These are phyloP conservation scores for Otatea glauca DNA, from an alignment of 176 grass and related monocot species.

Conservation along the genomic window DNA sequence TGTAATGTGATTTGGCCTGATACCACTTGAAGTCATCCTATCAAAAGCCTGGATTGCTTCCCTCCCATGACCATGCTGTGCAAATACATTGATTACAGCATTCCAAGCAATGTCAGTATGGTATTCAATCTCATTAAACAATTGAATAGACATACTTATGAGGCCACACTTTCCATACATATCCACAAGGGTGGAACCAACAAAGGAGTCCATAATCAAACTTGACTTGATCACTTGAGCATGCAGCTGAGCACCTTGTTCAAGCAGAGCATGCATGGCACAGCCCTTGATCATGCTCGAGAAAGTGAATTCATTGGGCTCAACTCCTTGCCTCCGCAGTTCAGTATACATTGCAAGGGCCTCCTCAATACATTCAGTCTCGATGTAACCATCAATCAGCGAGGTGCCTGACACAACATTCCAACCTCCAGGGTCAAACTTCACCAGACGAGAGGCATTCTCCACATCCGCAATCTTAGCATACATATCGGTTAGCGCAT, in stretches of 20 bases:
- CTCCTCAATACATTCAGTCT: constrained; percentile 50
- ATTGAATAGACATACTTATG: constrained; percentile 48
- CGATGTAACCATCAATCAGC: constrained; percentile 65
- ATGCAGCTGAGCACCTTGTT: constrained; percentile 65
- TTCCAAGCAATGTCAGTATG: constrained; percentile 57
- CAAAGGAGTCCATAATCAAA: constrained; percentile 49
- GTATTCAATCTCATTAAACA: constrained; percentile 59
- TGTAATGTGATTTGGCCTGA: constrained; percentile 63
- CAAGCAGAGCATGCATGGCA: constrained; percentile 57
- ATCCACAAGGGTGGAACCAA: constrained; percentile 60
- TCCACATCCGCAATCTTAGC: constrained; percentile 64
- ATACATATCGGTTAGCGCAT: constrained; percentile 55
- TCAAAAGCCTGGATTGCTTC: constrained; percentile 56
- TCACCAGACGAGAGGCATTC: constrained; percentile 44
- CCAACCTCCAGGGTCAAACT: constrained; percentile 47
- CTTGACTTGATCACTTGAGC: constrained; percentile 60
- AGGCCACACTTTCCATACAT: constrained; percentile 78
- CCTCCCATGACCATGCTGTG: constrained; percentile 63
- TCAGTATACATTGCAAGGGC: constrained; percentile 52
- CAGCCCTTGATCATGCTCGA: constrained; percentile 75
- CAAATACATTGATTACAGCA: constrained; percentile 48
- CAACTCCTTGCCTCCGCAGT: constrained; percentile 37
- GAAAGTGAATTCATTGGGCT: constrained; percentile 71
- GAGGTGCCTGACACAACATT: constrained; percentile 73
- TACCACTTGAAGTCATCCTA: constrained; percentile 53